Evolutionary conservation across 495 filamentous ascomycete species (phyloP).

Genomic region (Talaromyces nanjingensis): DNA sequence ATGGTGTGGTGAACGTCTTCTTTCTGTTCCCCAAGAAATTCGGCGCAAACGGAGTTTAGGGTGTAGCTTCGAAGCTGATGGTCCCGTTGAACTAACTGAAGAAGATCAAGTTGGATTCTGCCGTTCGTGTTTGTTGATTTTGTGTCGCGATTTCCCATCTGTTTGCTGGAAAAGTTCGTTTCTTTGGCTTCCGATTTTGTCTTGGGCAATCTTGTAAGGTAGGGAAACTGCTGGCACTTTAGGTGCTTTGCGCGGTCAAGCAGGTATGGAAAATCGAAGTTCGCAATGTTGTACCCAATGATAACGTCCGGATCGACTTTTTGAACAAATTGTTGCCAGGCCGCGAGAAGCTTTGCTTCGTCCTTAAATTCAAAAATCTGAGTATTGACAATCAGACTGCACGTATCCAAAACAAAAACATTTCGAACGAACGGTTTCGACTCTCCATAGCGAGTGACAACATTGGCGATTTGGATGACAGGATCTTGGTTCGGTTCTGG

Average conservation of each 20-base stretch:
- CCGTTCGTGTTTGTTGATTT: constrained; percentile 93
- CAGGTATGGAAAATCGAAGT: constrained; percentile 98
- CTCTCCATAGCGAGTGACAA: constrained; percentile 95
- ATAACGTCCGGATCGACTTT: constrained; percentile 96
- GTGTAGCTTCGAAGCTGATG: constrained; percentile 95
- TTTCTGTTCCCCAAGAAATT: constrained; percentile 96
- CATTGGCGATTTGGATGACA: constrained; percentile 96
- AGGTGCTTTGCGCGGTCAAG: constrained; percentile 83
- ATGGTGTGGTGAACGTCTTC: constrained; percentile 99
- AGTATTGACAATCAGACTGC: constrained; percentile 88
- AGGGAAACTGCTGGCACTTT: constrained; percentile 68
- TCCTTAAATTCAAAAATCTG: constrained; percentile 75
- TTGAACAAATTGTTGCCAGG: constrained; percentile 83
- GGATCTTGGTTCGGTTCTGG: constrained; percentile 86
- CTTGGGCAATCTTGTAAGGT: constrained; percentile 69
- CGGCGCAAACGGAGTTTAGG: constrained; percentile 91
- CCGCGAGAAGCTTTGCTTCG: constrained; percentile 80
- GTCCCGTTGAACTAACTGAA: constrained; percentile 90
- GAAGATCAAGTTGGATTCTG: constrained; percentile 83
- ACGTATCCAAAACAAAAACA: constrained; percentile 88
- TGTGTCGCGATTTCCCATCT: constrained; percentile 95
- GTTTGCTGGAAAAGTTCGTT: constrained; percentile 90
- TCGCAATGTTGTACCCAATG: constrained; percentile 97
- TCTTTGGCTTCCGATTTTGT: constrained; percentile 61
- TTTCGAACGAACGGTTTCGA: constrained; percentile 93